Conservation (phyloP, 192 early-diverging fungal species). For the Backusella liffmaniae region DNA sequence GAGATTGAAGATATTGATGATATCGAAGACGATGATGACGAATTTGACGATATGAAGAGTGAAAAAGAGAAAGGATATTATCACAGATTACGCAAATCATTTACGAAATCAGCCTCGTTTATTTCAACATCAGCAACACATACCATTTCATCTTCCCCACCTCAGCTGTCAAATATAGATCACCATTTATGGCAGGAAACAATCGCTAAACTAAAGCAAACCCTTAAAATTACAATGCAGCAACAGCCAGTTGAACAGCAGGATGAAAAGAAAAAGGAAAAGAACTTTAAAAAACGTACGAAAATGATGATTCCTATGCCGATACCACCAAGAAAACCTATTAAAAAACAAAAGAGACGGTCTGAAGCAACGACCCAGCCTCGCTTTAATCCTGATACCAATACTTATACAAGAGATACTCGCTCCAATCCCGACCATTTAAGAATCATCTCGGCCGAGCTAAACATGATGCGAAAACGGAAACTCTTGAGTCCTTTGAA, state of each 20-base stretch:
- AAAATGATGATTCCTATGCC: conserved; percentile 29
- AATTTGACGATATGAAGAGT: background rate
- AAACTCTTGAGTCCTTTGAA: conserved; percentile 48
- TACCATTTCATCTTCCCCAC: conserved; percentile 26
- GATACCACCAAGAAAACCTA: conserved; percentile 9
- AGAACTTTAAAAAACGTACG: background rate
- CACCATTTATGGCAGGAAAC: conserved; percentile 19
- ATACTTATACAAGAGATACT: conserved; percentile 41
- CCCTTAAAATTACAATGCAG: background rate
- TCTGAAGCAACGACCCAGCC: conserved; percentile 35
- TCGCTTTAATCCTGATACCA: conserved; percentile 31
- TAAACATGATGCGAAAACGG: conserved; percentile 51
- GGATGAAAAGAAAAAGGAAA: background rate
- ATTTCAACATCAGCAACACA: conserved; percentile 22
- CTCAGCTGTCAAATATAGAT: background rate
- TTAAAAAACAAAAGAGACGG: conserved; percentile 12
- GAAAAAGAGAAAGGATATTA: conserved; percentile 6
- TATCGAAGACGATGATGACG: background rate
- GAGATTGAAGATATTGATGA: background rate
- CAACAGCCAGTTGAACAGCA: background rate
- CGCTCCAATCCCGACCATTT: conserved; percentile 50
- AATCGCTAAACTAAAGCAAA: conserved; percentile 12
- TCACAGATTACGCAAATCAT: conserved; percentile 11
- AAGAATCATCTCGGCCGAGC: conserved; percentile 51
- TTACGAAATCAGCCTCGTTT: conserved; percentile 16